Evolutionary conservation across 257 asterid genomes (phyloP).

Genomic region (Cynanchum wilfordii): DNA sequence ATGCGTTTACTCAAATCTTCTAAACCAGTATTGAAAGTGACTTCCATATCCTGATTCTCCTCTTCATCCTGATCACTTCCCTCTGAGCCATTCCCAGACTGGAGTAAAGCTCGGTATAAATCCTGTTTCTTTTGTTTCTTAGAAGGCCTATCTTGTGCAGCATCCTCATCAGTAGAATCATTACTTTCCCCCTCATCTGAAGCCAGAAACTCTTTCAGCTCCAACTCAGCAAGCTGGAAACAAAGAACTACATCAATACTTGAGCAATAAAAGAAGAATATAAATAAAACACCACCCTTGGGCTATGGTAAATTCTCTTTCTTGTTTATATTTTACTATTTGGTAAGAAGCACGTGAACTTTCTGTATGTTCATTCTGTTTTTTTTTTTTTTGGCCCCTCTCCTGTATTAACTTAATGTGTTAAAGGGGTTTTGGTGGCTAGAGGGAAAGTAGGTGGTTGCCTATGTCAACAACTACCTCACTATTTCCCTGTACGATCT

Average conservation of each 20-base stretch:
- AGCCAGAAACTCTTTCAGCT: slow-evolving; percentile 71
- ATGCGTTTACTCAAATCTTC: slow-evolving; percentile 85
- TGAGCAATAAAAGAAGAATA: not conserved
- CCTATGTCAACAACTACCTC: not conserved
- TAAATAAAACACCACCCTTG: not conserved
- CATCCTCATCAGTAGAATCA: slow-evolving; percentile 43
- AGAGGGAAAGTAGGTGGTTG: not conserved
- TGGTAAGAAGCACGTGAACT: not conserved
- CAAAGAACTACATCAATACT: slow-evolving; percentile 11
- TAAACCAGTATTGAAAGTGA: slow-evolving; percentile 72
- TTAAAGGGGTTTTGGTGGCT: too few relatives aligned
- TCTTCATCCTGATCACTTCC: slow-evolving; percentile 49
- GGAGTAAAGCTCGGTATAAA: slow-evolving; percentile 59
- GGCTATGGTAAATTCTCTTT: not conserved
- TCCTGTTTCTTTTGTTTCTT: slow-evolving; percentile 45
- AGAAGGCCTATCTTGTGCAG: slow-evolving; percentile 31
- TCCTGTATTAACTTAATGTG: not conserved
- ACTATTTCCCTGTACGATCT: not conserved
- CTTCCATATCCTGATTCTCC: slow-evolving; percentile 75
- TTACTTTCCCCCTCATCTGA: slow-evolving; percentile 77
- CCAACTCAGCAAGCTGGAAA: slow-evolving; percentile 69
- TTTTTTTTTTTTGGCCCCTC: too few relatives aligned
- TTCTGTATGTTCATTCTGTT: not conserved
- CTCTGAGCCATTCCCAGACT: slow-evolving; percentile 61
- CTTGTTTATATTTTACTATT: not conserved